Percentiles rank a stretch among this genome's conserved stretches.
Evolutionary conservation across 139 green algal genomes (phyloP).

Genomic region (Haematococcus lacustris): DNA sequence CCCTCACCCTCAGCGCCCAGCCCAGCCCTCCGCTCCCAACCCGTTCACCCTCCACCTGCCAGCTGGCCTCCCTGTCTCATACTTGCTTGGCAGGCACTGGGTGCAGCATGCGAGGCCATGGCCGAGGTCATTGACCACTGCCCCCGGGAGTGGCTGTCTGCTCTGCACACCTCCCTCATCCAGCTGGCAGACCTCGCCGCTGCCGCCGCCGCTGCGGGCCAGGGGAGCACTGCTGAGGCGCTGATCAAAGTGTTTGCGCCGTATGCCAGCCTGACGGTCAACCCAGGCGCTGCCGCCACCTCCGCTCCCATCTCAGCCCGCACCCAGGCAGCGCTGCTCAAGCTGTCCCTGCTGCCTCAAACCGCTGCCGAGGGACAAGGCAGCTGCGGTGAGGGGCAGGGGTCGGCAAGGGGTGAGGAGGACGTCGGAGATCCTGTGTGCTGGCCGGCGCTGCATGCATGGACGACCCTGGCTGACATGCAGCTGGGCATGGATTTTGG

Average conservation of each 20-base stretch:
- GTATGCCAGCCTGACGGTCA: no score
- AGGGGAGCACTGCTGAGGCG: background rate
- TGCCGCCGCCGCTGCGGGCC: background rate
- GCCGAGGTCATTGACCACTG: conserved; percentile 5
- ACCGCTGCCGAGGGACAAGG: background rate
- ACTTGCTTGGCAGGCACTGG: background rate
- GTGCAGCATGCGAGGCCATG: background rate
- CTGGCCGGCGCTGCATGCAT: conserved; percentile 2
- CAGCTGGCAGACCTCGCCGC: background rate
- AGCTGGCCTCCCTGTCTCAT: background rate
- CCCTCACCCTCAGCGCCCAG: no score
- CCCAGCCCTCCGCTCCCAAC: no score
- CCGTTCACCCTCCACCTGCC: background rate
- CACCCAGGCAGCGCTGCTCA: no score
- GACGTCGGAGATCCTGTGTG: background rate
- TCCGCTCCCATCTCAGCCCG: no score
- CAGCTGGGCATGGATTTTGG: background rate
- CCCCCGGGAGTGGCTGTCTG: background rate
- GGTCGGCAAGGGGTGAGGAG: background rate
- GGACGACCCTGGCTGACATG: background rate
- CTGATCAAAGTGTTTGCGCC: background rate
- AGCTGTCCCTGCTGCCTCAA: background rate
- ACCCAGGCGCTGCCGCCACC: no score
- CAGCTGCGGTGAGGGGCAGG: background rate
- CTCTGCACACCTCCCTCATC: background rate